Evolutionary conservation across 805 yeast genomes (phyloP).

Genomic region (Candida stauntonica): DNA sequence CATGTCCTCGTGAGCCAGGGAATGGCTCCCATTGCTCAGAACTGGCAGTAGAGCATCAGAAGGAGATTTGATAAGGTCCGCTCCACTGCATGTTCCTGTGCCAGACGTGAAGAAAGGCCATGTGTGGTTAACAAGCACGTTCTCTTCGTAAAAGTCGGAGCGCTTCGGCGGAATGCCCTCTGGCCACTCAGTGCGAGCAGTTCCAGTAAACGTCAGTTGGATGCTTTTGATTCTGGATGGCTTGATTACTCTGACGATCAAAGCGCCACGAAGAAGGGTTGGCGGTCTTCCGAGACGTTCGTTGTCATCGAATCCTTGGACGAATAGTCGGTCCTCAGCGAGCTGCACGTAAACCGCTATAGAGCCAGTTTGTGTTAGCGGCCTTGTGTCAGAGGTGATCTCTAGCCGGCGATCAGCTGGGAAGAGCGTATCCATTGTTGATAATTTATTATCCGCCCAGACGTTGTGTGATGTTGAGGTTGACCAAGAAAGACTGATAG

Average conservation of each 20-base stretch:
- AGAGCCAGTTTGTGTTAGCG: conserved; percentile 57
- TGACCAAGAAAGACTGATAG: no score
- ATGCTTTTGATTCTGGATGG: conserved; percentile 68
- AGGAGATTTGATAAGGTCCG: conserved; percentile 30
- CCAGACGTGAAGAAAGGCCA: conserved; percentile 74
- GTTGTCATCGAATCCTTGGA: conserved; percentile 72
- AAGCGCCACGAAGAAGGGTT: conserved; percentile 73
- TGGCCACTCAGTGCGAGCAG: conserved; percentile 88
- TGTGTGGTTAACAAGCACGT: conserved; percentile 67
- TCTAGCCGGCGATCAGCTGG: conserved; percentile 50
- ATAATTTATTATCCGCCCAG: no score
- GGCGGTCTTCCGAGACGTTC: conserved; percentile 71
- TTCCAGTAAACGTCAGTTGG: conserved; percentile 58
- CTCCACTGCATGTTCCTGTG: conserved; percentile 34
- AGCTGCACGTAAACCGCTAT: conserved; percentile 68
- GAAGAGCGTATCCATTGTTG: conserved; percentile 36
- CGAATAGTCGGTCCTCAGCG: conserved; percentile 74
- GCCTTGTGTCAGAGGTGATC: conserved; percentile 36
- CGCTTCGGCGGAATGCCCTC: conserved; percentile 95
- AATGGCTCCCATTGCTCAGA: conserved; percentile 1
- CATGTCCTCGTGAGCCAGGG: conserved; percentile 9
- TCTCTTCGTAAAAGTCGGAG: conserved; percentile 57
- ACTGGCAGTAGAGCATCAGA: conserved; percentile 1
- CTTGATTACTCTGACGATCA: conserved; percentile 64
- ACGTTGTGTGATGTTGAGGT: no score